Evolutionary conservation across 345 rosid genomes (phyloP), one percentile per base, ranked within the genome.

Genomic region (Hirschfeldia incana): DNA sequence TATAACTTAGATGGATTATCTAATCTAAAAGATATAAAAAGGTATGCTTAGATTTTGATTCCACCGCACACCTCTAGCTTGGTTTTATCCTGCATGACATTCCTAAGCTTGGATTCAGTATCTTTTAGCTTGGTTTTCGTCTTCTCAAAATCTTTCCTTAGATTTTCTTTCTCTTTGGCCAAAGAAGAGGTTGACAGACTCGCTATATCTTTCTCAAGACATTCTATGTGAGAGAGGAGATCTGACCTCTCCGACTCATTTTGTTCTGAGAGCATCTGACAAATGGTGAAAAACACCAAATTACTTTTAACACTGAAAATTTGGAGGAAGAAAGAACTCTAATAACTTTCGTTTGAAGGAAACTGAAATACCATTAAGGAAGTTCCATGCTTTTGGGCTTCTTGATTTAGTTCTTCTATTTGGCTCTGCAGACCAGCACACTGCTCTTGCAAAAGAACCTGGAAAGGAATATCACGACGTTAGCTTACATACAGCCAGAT

Each of bases 141-240:
- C 85, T 94, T 94, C 80, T 94, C 97, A 64, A 91, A 83, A 79
- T 92, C 95, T 79, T 92, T 94, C 83, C 90, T 90, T 85, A 92
- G 74, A 76, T 76, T 86, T 49, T 91, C 97, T 76, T 89, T 91
- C 80, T 92, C 98, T 84, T 82, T 91, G 8, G 89, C 89, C 91
- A 90, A 70, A 57, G 87, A 83, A 78, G 89, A 69, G 21, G 91
- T 86, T 61, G 95, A 88, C 70, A 89, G 78, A 70, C 78, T 71
- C 34, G 87, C 85, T 72, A 89, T 75, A 69, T 94, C 97, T 85
- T 81, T 91, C 82, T 92, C 90, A 70, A 92, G 94, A 81, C 64
- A 69, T 80, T 88, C 89, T 79, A 92, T 87, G 53, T 86, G 87
- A 60, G 90, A 80, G 69, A 87, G 79, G 58, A 85, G 79, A 57